Evolutionary conservation across 139 green algal genomes (phyloP).

Genomic region (Haematococcus sp.): DNA sequence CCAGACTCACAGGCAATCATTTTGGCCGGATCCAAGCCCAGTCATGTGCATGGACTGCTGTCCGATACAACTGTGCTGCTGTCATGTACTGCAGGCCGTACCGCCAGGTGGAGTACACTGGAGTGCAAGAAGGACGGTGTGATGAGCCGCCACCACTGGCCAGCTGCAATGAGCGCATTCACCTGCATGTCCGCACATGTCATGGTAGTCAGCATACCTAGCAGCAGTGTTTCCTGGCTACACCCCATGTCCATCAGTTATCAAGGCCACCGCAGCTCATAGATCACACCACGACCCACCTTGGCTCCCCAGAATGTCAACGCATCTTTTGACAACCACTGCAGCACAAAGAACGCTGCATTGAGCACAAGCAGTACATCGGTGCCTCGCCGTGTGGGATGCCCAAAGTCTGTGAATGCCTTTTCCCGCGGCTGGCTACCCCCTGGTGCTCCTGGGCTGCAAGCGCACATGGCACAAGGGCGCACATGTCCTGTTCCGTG

Average conservation of each 20-base stretch:
- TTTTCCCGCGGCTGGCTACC: background rate
- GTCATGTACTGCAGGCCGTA: constrained; percentile 57
- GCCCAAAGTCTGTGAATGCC: constrained; percentile 29
- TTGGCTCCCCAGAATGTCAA: constrained; percentile 50
- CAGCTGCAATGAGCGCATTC: constrained; percentile 64
- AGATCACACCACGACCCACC: constrained; percentile 16
- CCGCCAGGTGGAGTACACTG: constrained; percentile 62
- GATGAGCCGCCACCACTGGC: constrained; percentile 74
- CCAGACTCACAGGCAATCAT: too few relatives aligned
- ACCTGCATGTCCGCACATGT: constrained; percentile 52
- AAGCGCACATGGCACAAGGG: too few relatives aligned
- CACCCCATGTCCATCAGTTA: too few relatives aligned
- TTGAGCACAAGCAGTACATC: constrained; percentile 46
- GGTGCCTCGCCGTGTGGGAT: constrained; percentile 31
- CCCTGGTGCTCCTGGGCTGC: background rate
- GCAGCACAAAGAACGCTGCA: constrained; percentile 21
- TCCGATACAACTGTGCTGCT: constrained; percentile 26
- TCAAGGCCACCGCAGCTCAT: too few relatives aligned
- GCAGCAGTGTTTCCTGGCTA: too few relatives aligned
- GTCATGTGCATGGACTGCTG: too few relatives aligned
- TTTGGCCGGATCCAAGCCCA: too few relatives aligned
- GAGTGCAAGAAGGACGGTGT: constrained; percentile 75
- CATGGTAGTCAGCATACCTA: too few relatives aligned
- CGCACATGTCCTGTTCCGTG: too few relatives aligned
- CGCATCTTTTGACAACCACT: constrained; percentile 42